Evolutionary conservation across 2,329 filamentous ascomycete species (phyloP), one percentile per base, ranked within the genome.

Genomic region (Venturia carpophila): DNA sequence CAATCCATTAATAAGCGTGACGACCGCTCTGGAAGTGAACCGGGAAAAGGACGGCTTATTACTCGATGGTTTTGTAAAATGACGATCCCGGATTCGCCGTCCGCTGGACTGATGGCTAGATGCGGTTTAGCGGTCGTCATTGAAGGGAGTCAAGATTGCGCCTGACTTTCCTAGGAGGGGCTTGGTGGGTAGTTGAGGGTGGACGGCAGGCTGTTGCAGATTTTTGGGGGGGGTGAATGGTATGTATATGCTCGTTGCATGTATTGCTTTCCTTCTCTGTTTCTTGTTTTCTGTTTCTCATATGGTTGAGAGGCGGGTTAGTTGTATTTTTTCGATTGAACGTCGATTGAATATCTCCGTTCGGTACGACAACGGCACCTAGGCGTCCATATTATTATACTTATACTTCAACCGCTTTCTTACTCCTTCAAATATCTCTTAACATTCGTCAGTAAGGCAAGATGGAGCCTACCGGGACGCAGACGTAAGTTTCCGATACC

Each of bases 271-370:
- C n/a, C 42, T 45, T 45, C 42, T 45, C 17, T 19, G 42, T 45
- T 19, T 45, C 42, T 19, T 45, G 15, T 45, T 19, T 45, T 19
- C 42, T 45, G n/a, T 45, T 7, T 19, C n/a, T 19, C 42, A 19
- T 45, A 34, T 34, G 30, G 30, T 34, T 34, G 30, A 34, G 30
- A 34, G 30, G 30, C 17, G 42, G 42, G 15, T 45, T 19, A 19
- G 42, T 19, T 19, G 88, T 0, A 79, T 91, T 13, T 90, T 83
- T 67, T 73, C 91, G 6, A 84, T 91, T 39, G 42, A 19, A 4
- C 15, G 42, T 45, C 19, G 42, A 45, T 45, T 34, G 42, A n/a
- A 45, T n/a, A 45, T 45, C 19, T 45, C n/a, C 30, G 30, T 34
- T 34, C 6, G 30, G 30, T 34, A 34, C 30, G 15, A 19, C 17